Evolutionary conservation across 208 protist genomes (phyloP).

Genomic region (Trypanosoma platydactyli): DNA sequence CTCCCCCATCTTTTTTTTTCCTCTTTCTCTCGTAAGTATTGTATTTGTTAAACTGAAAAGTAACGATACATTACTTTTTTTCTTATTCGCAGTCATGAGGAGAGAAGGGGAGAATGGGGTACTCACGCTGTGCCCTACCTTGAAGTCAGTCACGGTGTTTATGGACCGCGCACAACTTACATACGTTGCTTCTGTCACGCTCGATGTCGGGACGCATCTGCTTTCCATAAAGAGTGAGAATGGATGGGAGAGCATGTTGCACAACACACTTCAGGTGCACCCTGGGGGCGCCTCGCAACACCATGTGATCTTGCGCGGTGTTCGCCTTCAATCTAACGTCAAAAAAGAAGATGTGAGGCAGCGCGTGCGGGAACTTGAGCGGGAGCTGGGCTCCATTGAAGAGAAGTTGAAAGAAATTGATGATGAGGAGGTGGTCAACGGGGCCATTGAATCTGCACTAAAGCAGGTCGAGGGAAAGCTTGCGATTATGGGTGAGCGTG

Average conservation of each 20-base stretch:
- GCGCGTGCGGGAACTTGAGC: conserved; percentile 10
- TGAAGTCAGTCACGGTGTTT: conserved; percentile 32
- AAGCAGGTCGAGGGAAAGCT: conserved; percentile 13
- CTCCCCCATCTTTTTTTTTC: not conserved
- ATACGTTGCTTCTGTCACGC: conserved; percentile 6
- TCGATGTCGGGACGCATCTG: conserved; percentile 17
- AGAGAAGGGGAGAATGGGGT: not conserved
- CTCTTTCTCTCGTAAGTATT: not conserved
- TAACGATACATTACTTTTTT: not conserved
- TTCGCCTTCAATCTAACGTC: not conserved
- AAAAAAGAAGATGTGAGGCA: conserved; percentile 23
- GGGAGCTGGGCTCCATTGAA: not conserved
- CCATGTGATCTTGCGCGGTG: conserved; percentile 11
- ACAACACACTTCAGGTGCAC: conserved; percentile 40
- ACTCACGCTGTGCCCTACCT: conserved; percentile 11
- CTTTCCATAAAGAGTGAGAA: conserved; percentile 12
- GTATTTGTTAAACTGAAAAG: too few species aligned
- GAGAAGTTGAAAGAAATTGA: not conserved
- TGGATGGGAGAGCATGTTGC: conserved; percentile 17
- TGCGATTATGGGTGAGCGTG: conserved; percentile 7
- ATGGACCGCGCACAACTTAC: conserved; percentile 27
- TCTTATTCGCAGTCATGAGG: not conserved
- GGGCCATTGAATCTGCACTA: conserved; percentile 10
- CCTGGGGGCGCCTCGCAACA: conserved; percentile 2
- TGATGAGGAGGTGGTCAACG: conserved; percentile 13